Base-by-base conservation (phyloP, 2,329 filamentous ascomycete genomes). In the Aspergillus candidus region DNA sequence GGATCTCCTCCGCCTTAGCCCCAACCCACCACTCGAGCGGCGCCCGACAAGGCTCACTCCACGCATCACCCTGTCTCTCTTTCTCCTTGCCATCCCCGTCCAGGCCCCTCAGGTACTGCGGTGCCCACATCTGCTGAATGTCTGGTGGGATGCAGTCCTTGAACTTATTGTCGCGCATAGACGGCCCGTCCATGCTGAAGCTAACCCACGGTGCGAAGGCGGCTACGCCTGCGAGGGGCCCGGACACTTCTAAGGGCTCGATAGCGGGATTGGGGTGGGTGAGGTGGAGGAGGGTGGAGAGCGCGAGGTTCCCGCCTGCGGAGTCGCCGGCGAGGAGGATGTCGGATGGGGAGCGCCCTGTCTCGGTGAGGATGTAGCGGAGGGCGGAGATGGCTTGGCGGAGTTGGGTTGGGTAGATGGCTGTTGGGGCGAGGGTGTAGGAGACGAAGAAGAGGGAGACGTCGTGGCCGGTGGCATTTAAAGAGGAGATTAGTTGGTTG, bases 121-220 rank as follows among this genome's bases (percentile, higher is more conserved):
- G 38, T 4, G 67, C 60, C 76, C 76, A 81, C 3, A 59, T 57
- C 3, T 53, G 52, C 12, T 71, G 62, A 0, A 59, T 52, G 0
- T 47, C 48, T 0, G 51, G 47, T 11, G 68, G 60, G 22, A 81
- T 63, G 41, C 74, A 58, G 58, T 82, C 78, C 50, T 71, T 74
- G 34, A 68, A 63, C 4, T 59, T 63, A 49, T 80, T 79, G 6
- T 57, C 53, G 14, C 55, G 52, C 40, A 70, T 70, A 4, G 70
- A 69, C 1, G 64, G 56, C 30, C 69, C 66, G 11, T 68, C 56
- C 0, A 60, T 61, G 27, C 59, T 58, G 55, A 80, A 78, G 12
- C 68, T 70, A 4, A 71, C 59, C 79, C 80, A 83, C 0, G 79
- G 79, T 1, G 71, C 74, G 32, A 80, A 71, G 0, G 78, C 66